Conservation (phyloP, 768 basidiomycete species). For the Trametes coccinea region DNA sequence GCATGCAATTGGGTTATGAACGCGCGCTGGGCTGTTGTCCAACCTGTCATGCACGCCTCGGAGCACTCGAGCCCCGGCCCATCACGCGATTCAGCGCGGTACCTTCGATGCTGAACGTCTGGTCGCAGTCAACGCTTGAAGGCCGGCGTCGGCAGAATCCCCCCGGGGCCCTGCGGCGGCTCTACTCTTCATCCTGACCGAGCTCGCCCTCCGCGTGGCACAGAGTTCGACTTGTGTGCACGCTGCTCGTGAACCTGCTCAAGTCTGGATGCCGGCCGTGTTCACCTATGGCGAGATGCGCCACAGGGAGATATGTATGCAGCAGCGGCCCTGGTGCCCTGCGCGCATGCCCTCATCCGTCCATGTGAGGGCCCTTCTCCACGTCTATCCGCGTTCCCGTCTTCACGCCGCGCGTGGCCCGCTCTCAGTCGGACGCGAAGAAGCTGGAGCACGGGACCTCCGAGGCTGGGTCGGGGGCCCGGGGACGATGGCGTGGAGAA, state of each 20-base stretch:
- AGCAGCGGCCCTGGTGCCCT: too few relatives aligned
- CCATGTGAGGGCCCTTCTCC: not conserved
- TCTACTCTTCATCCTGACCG: not conserved
- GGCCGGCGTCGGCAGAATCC: not conserved
- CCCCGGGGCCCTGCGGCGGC: not conserved
- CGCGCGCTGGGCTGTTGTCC: too few relatives aligned
- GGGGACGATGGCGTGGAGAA: not conserved
- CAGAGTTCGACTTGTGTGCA: too few relatives aligned
- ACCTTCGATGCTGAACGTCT: too few relatives aligned
- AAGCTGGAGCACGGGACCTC: not conserved
- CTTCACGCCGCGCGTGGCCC: not conserved
- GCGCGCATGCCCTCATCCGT: not conserved
- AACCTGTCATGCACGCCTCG: too few relatives aligned
- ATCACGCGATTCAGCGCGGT: too few relatives aligned
- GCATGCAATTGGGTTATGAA: too few relatives aligned
- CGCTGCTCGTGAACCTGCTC: too few relatives aligned
- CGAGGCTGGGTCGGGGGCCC: not conserved
- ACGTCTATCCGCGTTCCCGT: not conserved
- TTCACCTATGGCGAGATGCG: too few relatives aligned
- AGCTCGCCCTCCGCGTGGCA: not conserved
- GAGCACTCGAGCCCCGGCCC: too few relatives aligned
- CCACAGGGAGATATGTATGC: too few relatives aligned
- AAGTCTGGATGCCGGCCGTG: not conserved
- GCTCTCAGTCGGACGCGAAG: not conserved
- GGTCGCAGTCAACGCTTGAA: too few relatives aligned